These are phyloP conservation scores for Colletotrichum falcatum DNA, from an alignment of 2,329 filamentous ascomycete species.

Conservation along the genomic window DNA sequence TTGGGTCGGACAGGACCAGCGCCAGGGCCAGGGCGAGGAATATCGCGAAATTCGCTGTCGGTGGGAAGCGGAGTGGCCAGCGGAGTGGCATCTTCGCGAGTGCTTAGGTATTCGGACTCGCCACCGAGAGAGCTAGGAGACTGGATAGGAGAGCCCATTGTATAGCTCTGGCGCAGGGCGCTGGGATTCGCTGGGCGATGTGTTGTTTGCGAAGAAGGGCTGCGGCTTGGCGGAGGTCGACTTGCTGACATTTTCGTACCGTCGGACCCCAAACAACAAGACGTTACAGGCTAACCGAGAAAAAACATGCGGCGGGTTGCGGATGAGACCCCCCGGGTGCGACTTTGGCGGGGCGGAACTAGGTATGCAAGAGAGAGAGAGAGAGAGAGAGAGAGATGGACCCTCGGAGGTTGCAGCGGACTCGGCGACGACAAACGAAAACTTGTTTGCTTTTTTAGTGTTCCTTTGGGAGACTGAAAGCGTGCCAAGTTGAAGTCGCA, in stretches of 20 bases:
- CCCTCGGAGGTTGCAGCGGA: neutral
- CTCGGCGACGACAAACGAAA: neutral
- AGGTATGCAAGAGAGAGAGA: neutral
- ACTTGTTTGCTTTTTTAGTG: neutral
- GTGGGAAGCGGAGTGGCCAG: slow-evolving; percentile 37
- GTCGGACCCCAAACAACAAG: slow-evolving; percentile 7
- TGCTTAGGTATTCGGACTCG: slow-evolving; percentile 42
- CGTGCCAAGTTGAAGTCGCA: slow-evolving; percentile 9
- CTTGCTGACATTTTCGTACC: slow-evolving; percentile 37
- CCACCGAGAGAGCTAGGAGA: slow-evolving; percentile 38
- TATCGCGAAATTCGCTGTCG: slow-evolving; percentile 39
- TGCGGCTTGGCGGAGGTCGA: slow-evolving; percentile 35
- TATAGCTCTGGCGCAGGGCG: slow-evolving; percentile 60
- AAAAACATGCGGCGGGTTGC: slow-evolving; percentile 15
- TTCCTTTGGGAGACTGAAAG: neutral
- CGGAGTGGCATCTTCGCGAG: slow-evolving; percentile 39
- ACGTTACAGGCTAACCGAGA: slow-evolving; percentile 18
- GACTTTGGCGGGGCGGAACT: slow-evolving; percentile 20
- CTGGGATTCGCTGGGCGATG: slow-evolving; percentile 57
- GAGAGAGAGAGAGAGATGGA: neutral
- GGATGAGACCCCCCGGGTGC: slow-evolving; percentile 5
- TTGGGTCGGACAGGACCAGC: slow-evolving; percentile 41
- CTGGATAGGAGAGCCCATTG: slow-evolving; percentile 37
- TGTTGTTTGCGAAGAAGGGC: slow-evolving; percentile 48
- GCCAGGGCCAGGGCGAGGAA: slow-evolving; percentile 43